These are phyloP conservation scores for Leishmania aethiopica DNA, from an alignment of 208 protist species.

Conservation along the genomic window DNA sequence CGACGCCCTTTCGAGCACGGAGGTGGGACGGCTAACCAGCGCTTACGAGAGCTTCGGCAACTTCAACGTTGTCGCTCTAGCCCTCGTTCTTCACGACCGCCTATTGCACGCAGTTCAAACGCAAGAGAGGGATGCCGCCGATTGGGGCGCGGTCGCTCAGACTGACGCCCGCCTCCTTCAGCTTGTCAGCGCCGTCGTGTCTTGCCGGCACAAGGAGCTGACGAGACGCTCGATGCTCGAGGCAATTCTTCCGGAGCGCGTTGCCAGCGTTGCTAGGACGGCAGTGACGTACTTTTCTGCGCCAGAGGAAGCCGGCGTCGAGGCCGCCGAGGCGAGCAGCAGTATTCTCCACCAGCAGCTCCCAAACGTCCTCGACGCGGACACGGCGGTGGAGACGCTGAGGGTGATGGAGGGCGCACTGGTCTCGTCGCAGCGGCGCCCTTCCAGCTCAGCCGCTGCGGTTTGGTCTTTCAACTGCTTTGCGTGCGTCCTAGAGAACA, in stretches of 20 bases:
- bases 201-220: constrained; percentile 36
- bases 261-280: constrained; percentile 21
- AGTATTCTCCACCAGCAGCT: constrained; percentile 31
- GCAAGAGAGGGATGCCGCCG: background rate
- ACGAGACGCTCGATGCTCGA: constrained; percentile 34
- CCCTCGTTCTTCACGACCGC: constrained; percentile 31
- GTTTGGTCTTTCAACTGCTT: constrained; percentile 31
- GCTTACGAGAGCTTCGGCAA: constrained; percentile 33
- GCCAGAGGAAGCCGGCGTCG: constrained; percentile 22
- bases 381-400: constrained; percentile 19
- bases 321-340: constrained; percentile 24
- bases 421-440: constrained; percentile 20
- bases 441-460: constrained; percentile 9
- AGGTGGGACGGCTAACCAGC: constrained; percentile 26
- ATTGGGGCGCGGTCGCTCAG: constrained; percentile 3
- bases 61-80: constrained; percentile 32
- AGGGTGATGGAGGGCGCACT: constrained; percentile 24
- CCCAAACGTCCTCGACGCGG: constrained; percentile 20
- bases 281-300: constrained; percentile 24
- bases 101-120: constrained; percentile 11
- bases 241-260: constrained; percentile 24
- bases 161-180: constrained; percentile 22
- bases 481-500: constrained; percentile 37
- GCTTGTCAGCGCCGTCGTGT: constrained; percentile 24
- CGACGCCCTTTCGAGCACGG: constrained; percentile 13